Base-by-base conservation (phyloP, 306 rosid species). In the Inga oerstediana region DNA sequence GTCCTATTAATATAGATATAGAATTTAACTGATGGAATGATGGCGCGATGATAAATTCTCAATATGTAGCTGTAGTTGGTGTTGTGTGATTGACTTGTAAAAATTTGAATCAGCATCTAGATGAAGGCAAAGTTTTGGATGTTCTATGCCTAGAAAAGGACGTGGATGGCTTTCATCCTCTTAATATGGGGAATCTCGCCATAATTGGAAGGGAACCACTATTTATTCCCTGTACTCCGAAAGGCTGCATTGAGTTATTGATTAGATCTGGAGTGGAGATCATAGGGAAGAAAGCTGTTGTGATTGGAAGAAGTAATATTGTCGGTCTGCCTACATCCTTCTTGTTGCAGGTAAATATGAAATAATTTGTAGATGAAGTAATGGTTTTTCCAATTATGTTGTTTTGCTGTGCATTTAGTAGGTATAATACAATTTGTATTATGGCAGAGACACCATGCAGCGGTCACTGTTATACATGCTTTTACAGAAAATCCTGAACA, bases 151-250 rank as follows among this genome's bases (percentile, higher is more conserved):
- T 92, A 30, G 98, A 93, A 75, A 95, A 93, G 76, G 99, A 95
- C 61, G 98, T 95, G 10, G 99, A 95, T 77, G 99, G 99, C 69
- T 93, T 95, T 65, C 95, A 93, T 88, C 99, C 97, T 74, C 79
- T 91, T 43, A 95, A 90, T 83, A 89, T 92, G 86, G 97, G 98
- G 80, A 89, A 88, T 88, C 93, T 95, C 74, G 94, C 99, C n/a
- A 83, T 92, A 86, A 85, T 88, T 74, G 99, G 98, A 81, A 88
- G 90, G 84, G 98, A 93, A 82, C 99, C 99, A 46, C 82, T 92
- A 74, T 95, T 95, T 89, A 88, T 87, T 78, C 97, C 99, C 22
- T 95, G 99, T 88, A 91, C 98, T 78, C 93, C 99, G 62, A 95
- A 90, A 72, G 99, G 94, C 67, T 93, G 98, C 91, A 81, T 95